phyloP scores from a whole-genome alignment of 2,329 filamentous ascomycete genomes.

The Colletotrichum salicis region DNA sequence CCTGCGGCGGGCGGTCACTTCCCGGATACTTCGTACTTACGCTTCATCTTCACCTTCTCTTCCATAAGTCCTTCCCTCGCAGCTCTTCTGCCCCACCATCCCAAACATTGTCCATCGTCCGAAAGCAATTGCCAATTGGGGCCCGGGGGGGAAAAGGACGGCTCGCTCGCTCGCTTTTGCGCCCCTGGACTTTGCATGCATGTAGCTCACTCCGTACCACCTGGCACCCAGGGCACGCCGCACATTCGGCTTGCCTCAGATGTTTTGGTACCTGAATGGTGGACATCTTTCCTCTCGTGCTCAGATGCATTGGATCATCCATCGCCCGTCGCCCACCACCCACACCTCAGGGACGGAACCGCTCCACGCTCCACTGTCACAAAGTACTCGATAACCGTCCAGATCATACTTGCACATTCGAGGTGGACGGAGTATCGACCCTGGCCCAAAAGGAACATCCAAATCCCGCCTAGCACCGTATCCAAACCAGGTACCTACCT shows the following conservation, averaged over 20 bases:
- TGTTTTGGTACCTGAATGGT: slow-evolving; percentile 32
- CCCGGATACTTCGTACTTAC: background rate
- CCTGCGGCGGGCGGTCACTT: slow-evolving; percentile 1
- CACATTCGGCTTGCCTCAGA: background rate
- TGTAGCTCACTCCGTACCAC: background rate
- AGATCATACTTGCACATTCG: background rate
- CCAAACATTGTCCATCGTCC: slow-evolving; percentile 18
- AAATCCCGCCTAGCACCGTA: background rate
- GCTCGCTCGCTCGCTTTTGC: background rate
- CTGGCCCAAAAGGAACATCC: background rate
- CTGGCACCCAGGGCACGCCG: background rate
- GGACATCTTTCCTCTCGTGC: slow-evolving; percentile 15
- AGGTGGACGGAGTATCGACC: background rate
- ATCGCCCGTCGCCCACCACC: slow-evolving; percentile 1
- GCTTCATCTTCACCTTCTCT: background rate
- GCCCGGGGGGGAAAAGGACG: background rate
- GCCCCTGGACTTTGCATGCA: slow-evolving; percentile 10
- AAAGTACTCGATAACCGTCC: too few species aligned
- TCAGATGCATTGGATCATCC: slow-evolving; percentile 4
- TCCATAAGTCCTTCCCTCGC: background rate
- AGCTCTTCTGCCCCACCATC: slow-evolving; percentile 19
- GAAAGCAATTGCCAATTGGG: slow-evolving; percentile 20
- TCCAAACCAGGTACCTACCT: background rate
- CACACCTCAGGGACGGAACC: slow-evolving; percentile 11
- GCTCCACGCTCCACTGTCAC: background rate